A percentile compares a stretch with the other conserved stretches of the same genome.
Conservation (phyloP, 78 protist genomes). For the Dictyostelium purpureum region DNA sequence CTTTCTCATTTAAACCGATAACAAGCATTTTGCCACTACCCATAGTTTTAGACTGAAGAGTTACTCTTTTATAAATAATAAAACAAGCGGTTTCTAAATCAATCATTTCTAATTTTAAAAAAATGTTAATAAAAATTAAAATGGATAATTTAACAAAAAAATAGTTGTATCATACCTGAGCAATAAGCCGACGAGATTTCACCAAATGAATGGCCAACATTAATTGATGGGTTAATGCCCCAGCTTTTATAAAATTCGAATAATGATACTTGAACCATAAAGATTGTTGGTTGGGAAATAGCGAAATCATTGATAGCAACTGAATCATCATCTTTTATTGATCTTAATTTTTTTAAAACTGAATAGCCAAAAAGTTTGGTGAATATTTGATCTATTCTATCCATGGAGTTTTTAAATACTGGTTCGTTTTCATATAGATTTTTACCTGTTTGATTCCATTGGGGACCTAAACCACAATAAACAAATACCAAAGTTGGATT, state of each 20-base stretch:
- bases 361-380: conserved; percentile 8
- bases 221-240: conserved; percentile 51
- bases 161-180: background rate
- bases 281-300: conserved; percentile 47
- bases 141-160: background rate
- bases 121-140: conserved; percentile 22
- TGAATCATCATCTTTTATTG: background rate
- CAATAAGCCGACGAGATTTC: conserved; percentile 31
- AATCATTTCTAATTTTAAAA: background rate
- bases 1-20: background rate
- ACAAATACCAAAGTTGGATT: conserved; percentile 37
- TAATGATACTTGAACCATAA: conserved; percentile 53
- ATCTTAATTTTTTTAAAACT: conserved; percentile 27
- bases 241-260: background rate
- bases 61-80: background rate
- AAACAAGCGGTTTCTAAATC: background rate
- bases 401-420: conserved; percentile 6
- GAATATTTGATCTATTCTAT: conserved; percentile 1
- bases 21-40: conserved; percentile 59
- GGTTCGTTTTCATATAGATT: conserved; percentile 6
- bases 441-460: conserved; percentile 27
- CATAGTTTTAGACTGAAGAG: background rate
- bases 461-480: conserved; percentile 51
- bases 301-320: conserved; percentile 7
- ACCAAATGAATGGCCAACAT: conserved; percentile 81